phyloP scores from a whole-genome alignment of 2,329 filamentous ascomycete genomes.

The Hymenoscyphus linearis region DNA sequence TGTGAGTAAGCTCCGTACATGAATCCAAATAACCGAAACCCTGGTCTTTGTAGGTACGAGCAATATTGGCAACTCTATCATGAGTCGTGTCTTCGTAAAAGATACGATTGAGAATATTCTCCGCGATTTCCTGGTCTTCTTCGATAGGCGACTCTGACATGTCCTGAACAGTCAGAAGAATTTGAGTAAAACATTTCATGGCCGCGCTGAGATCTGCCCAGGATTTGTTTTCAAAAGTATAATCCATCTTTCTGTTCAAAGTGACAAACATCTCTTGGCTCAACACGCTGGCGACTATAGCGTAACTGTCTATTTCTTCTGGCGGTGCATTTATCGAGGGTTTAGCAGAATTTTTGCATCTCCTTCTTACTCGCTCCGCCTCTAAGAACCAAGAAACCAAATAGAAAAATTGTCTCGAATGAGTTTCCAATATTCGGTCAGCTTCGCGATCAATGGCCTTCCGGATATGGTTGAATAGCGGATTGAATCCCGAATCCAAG shows the following conservation, averaged over 20 bases:
- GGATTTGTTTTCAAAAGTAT: constrained; percentile 72
- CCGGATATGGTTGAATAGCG: constrained; percentile 76
- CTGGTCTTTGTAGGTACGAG: constrained; percentile 86
- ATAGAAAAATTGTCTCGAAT: constrained; percentile 86
- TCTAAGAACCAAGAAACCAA: constrained; percentile 88
- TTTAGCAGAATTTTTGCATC: constrained; percentile 50
- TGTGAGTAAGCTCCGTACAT: constrained; percentile 82
- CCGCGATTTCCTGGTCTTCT: constrained; percentile 95
- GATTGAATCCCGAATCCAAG: constrained; percentile 91
- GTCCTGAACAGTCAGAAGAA: constrained; percentile 84
- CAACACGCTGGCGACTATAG: constrained; percentile 80
- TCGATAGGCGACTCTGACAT: constrained; percentile 81
- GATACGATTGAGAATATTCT: constrained; percentile 94
- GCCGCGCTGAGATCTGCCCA: constrained; percentile 83
- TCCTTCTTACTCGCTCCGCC: constrained; percentile 71
- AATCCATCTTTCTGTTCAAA: constrained; percentile 76
- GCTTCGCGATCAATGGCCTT: constrained; percentile 88
- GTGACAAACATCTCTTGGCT: constrained; percentile 94
- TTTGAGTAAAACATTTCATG: constrained; percentile 93
- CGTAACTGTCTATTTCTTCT: constrained; percentile 69
- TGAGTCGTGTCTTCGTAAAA: constrained; percentile 97
- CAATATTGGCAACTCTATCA: constrained; percentile 74
- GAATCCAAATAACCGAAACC: constrained; percentile 91
- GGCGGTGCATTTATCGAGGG: constrained; percentile 39
- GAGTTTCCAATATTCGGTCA: constrained; percentile 70